Evolutionary conservation across 1,284 basidiomycete species (phyloP), one percentile per base, ranked within the genome.

Genomic region (Leccinum ponderosum): DNA sequence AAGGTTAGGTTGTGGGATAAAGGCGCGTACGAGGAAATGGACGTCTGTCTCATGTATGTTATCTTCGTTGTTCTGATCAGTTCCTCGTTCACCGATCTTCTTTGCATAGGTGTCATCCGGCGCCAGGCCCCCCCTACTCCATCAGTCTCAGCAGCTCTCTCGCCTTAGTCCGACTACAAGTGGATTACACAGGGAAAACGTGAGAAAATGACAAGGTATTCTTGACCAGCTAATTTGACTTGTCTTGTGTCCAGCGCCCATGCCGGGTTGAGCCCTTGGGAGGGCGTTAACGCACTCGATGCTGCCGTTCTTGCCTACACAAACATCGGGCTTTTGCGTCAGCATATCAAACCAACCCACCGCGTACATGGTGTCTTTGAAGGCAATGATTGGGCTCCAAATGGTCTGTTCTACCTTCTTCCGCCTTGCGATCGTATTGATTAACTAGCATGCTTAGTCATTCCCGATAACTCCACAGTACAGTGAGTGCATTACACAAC

Each of bases 391-490:
- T 89, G 86, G 83, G 84, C 79, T 4, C 76, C 83, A 0, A 87
- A 87, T 57, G 82, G 87, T 87, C 55, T n/a, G 53, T 57, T 15
- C 44, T 58, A 57, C n/a, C 3, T 31, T 44, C 27, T n/a, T 20
- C 11, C 50, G 6, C 0, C 4, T 31, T 14, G n/a, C 14, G 52
- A 37, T 55, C n/a, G n/a, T 14, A 31, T 61, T 25, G 12, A 47
- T 14, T 31, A 56, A 31, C 12, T 7, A 53, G 52, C 14, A 31
- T 33, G 54, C 35, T 20, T 58, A 91, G 91, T 94, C 44, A 92
- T 94, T 59, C 93, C 92, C 1, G 91, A 91, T 67, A 86, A 90
- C 67, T 81, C 88, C 1, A 86, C 84, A 65, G 83, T 92, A 76
- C 72, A 78, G 84, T 83, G 64, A 56, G 80, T 67, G 6, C 20